These are phyloP conservation scores for Albophoma yamanashiensis DNA, from an alignment of 2,329 filamentous ascomycete species.

Conservation along the genomic window DNA sequence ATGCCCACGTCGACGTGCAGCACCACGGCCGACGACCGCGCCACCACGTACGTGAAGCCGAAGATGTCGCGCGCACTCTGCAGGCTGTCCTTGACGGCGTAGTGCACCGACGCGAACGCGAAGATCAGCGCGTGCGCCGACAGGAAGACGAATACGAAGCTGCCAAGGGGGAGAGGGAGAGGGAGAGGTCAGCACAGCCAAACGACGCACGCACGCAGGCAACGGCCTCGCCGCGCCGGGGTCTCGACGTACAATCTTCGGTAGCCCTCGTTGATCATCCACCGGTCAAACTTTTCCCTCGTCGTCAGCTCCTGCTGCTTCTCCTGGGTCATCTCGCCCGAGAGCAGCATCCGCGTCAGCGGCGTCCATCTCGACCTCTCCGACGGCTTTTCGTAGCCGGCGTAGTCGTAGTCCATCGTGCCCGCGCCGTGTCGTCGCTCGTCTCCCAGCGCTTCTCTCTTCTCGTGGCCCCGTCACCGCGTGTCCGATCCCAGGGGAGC, in stretches of 20 bases:
- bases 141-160: conserved; percentile 68
- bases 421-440: neutral
- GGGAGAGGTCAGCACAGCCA: neutral
- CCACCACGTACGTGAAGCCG: conserved; percentile 66
- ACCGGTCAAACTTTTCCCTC: conserved; percentile 66
- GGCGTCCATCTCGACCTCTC: conserved; percentile 77
- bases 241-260: conserved; percentile 55
- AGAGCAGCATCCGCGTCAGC: conserved; percentile 71
- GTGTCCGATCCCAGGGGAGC: neutral
- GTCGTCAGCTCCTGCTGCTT: conserved; percentile 55
- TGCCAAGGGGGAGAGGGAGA: conserved; percentile 24
- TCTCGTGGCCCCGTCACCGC: neutral
- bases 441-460: neutral
- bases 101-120: conserved; percentile 70
- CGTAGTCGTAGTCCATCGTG: conserved; percentile 17
- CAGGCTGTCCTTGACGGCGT: conserved; percentile 66
- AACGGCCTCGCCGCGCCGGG: too few relatives aligned
- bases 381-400: conserved; percentile 29
- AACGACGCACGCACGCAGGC: too few relatives aligned
- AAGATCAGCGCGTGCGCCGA: conserved; percentile 67
- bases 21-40: conserved; percentile 62
- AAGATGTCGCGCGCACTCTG: conserved; percentile 56
- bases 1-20: conserved; percentile 75
- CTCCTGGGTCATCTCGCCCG: conserved; percentile 71
- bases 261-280: conserved; percentile 87